phyloP scores from a whole-genome alignment of 2,329 filamentous ascomycete genomes.

The Colletotrichum eremochloae region DNA sequence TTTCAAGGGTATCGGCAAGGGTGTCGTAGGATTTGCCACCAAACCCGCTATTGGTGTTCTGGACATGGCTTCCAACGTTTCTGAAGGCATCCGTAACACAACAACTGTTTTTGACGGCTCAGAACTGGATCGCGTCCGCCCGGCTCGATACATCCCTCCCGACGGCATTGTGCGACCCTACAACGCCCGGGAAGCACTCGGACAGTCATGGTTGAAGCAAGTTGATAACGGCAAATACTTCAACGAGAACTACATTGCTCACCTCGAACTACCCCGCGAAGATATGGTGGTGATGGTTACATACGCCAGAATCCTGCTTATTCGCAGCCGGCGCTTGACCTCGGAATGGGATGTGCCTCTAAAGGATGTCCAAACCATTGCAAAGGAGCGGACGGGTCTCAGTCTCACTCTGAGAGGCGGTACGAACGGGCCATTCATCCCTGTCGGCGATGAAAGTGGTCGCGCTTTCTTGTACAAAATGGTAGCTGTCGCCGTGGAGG shows the following conservation, averaged over 20 bases:
- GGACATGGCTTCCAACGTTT: slow-evolving; percentile 96
- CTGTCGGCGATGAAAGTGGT: slow-evolving; percentile 87
- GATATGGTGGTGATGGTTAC: slow-evolving; percentile 93
- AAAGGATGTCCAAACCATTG: slow-evolving; percentile 96
- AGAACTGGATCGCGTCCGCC: slow-evolving; percentile 93
- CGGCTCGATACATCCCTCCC: slow-evolving; percentile 89
- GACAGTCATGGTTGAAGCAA: slow-evolving; percentile 99
- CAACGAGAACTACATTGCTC: slow-evolving; percentile 96
- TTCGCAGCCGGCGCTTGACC: slow-evolving; percentile 85
- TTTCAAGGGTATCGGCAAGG: slow-evolving; percentile 97
- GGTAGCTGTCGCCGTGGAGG: slow-evolving; percentile 75
- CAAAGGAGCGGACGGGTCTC: slow-evolving; percentile 95
- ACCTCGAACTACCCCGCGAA: slow-evolving; percentile 89
- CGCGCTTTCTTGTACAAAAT: slow-evolving; percentile 74
- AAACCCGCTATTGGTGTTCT: slow-evolving; percentile 98
- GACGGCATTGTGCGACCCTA: slow-evolving; percentile 97
- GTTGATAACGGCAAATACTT: slow-evolving; percentile 98
- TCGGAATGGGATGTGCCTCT: slow-evolving; percentile 97
- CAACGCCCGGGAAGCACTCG: slow-evolving; percentile 92
- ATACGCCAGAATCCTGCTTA: slow-evolving; percentile 88
- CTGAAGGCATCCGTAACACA: slow-evolving; percentile 97
- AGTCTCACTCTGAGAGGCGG: slow-evolving; percentile 90
- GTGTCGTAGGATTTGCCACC: slow-evolving; percentile 91
- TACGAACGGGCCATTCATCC: slow-evolving; percentile 94
- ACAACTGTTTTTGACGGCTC: slow-evolving; percentile 98